Evolutionary conservation across 192 early-diverging fungal genomes (phyloP).

Genomic region (Podila minutissima): DNA sequence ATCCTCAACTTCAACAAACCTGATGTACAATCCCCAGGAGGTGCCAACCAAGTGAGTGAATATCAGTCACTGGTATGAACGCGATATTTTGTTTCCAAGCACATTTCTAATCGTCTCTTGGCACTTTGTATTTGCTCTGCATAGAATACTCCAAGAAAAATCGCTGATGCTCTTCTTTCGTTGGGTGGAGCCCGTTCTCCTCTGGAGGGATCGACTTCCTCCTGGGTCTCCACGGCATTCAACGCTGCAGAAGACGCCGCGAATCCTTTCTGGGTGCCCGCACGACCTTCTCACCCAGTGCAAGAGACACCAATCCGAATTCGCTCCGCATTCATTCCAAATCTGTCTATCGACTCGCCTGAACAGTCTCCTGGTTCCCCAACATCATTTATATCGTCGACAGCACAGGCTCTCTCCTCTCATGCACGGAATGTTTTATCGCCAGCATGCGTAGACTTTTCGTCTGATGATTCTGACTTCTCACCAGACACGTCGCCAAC

Average conservation of each 20-base stretch:
- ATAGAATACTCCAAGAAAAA: not conserved
- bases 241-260: no score
- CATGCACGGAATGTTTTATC: not conserved
- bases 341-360: conserved; percentile 10
- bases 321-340: conserved; percentile 8
- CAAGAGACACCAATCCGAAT: not conserved
- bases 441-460: conserved; percentile 1
- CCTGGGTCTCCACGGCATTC: no score
- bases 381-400: no score
- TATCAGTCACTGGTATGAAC: not conserved
- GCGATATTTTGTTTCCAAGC: conserved; percentile 3
- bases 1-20: conserved; percentile 12
- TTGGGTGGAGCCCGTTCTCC: no score
- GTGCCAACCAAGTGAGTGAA: conserved; percentile 1
- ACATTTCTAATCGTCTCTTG: conserved; percentile 10
- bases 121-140: conserved; percentile 14
- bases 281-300: not conserved
- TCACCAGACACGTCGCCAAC: conserved; percentile 3
- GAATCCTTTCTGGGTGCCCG: conserved; percentile 8
- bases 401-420: no score
- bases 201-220: no score
- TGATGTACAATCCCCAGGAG: not conserved
- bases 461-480: conserved; percentile 14
- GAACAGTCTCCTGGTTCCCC: no score
- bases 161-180: no score